Conservation (phyloP, 805 yeast genomes). For the Barnettozyma siamensis region DNA sequence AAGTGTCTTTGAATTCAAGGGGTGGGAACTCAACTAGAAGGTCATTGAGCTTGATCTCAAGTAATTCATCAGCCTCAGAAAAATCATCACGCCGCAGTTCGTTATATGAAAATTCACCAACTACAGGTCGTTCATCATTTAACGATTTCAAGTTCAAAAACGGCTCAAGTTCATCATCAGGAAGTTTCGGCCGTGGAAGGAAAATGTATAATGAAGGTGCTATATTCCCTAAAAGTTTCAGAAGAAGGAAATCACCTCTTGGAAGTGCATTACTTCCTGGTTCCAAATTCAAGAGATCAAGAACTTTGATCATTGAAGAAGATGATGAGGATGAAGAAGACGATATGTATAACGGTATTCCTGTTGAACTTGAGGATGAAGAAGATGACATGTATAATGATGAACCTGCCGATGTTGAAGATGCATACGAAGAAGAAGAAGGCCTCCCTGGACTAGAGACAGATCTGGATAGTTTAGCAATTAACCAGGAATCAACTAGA, state of each 20-base stretch:
- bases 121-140: not conserved
- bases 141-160: conserved; percentile 1
- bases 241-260: conserved; percentile 25
- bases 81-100: conserved; percentile 35
- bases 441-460: conserved; percentile 16
- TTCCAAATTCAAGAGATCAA: conserved; percentile 17
- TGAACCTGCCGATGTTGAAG: conserved; percentile 7
- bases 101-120: conserved; percentile 29
- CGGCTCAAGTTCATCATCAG: not conserved
- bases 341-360: conserved; percentile 10
- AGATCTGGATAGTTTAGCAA: conserved; percentile 18
- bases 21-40: conserved; percentile 22
- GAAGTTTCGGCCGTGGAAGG: conserved; percentile 7
- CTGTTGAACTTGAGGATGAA: conserved; percentile 17
- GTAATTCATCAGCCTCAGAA: conserved; percentile 34
- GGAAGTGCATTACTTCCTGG: conserved; percentile 19
- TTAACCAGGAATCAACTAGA: conserved; percentile 18
- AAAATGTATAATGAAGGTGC: conserved; percentile 16
- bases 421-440: conserved; percentile 6
- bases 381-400: conserved; percentile 12
- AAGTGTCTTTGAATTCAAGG: conserved; percentile 19
- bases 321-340: conserved; percentile 19
- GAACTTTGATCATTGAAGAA: conserved; percentile 20
- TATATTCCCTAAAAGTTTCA: conserved; percentile 16
- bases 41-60: conserved; percentile 31